phyloP scores from a whole-genome alignment of 768 basidiomycete species.

The Rhodosporidiobolus odoratus region DNA sequence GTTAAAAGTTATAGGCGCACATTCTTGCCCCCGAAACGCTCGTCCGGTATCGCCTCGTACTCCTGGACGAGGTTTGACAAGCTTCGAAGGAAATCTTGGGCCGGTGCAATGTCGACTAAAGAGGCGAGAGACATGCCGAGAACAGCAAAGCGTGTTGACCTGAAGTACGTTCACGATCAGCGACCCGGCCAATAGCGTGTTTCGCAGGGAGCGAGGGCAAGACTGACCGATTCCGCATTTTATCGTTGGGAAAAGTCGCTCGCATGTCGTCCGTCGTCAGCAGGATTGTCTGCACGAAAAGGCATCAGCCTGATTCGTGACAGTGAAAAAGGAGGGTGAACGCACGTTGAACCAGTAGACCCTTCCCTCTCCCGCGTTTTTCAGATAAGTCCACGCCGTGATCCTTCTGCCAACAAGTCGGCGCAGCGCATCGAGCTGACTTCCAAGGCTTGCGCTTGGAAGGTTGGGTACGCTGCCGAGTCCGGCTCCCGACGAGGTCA shows the following conservation, averaged over 20 bases:
- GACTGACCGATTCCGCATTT: constrained; percentile 69
- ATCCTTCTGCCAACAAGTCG: constrained; percentile 75
- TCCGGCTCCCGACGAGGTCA: not conserved
- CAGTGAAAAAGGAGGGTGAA: constrained; percentile 10
- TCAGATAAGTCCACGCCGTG: constrained; percentile 74
- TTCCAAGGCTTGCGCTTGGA: constrained; percentile 1
- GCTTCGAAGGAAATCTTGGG: constrained; percentile 71
- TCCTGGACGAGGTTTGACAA: constrained; percentile 49
- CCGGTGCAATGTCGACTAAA: constrained; percentile 71
- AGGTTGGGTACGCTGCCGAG: constrained; percentile 21
- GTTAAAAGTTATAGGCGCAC: constrained; percentile 2
- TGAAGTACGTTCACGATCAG: too few relatives aligned
- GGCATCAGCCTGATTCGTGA: constrained; percentile 2
- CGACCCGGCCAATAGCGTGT: too few relatives aligned
- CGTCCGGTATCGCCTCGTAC: constrained; percentile 39
- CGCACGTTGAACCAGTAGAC: constrained; percentile 44
- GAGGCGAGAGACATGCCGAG: constrained; percentile 81
- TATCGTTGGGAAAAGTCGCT: constrained; percentile 63
- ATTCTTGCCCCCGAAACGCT: constrained; percentile 32
- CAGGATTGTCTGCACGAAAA: constrained; percentile 78
- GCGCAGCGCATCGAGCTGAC: constrained; percentile 42
- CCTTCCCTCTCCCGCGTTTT: constrained; percentile 80
- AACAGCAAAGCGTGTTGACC: constrained; percentile 74
- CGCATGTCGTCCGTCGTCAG: constrained; percentile 70
- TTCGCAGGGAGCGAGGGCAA: too few relatives aligned